Percentiles rank a stretch among this genome's conserved stretches.
Evolutionary conservation across 139 green algal genomes (phyloP).

Genomic region (Volvox reticuliferus): DNA sequence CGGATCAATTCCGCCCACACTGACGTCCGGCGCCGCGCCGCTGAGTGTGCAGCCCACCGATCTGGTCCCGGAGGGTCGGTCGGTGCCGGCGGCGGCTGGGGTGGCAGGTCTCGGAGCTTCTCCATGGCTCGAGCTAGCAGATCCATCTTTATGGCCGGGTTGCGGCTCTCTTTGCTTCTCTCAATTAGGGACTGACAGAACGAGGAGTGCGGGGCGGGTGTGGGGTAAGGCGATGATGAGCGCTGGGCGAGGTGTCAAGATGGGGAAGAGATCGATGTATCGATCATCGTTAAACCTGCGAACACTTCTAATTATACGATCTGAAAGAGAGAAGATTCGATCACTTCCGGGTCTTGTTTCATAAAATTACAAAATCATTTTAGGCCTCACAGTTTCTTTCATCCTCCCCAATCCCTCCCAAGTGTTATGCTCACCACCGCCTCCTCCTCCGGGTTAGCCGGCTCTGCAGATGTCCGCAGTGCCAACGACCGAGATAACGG

Average conservation of each 20-base stretch:
- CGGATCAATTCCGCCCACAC: slow-evolving; percentile 59
- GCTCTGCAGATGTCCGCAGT: slow-evolving; percentile 51
- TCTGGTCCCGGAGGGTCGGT: slow-evolving; percentile 5
- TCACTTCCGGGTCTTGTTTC: too few relatives aligned
- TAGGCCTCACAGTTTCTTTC: too few relatives aligned
- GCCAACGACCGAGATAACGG: slow-evolving; percentile 51
- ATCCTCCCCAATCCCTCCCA: too few relatives aligned
- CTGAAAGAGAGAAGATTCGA: too few relatives aligned
- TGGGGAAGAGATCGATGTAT: not conserved
- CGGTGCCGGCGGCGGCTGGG: slow-evolving; percentile 24
- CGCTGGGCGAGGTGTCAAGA: too few relatives aligned
- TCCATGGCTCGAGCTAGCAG: slow-evolving; percentile 64
- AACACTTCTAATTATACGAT: not conserved
- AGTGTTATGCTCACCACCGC: slow-evolving; percentile 43
- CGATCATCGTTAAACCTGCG: not conserved
- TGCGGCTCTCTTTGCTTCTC: slow-evolving; percentile 68
- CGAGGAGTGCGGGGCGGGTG: not conserved
- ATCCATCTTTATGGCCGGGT: slow-evolving; percentile 62
- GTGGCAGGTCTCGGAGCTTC: slow-evolving; percentile 61
- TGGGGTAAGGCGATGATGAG: not conserved
- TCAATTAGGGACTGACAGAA: slow-evolving; percentile 61
- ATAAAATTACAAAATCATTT: too few relatives aligned
- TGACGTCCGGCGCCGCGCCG: slow-evolving; percentile 46
- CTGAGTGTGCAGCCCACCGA: not conserved
- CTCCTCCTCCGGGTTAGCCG: slow-evolving; percentile 59